Conservation (phyloP, 257 asterid species). For the Coffea canephora region DNA sequence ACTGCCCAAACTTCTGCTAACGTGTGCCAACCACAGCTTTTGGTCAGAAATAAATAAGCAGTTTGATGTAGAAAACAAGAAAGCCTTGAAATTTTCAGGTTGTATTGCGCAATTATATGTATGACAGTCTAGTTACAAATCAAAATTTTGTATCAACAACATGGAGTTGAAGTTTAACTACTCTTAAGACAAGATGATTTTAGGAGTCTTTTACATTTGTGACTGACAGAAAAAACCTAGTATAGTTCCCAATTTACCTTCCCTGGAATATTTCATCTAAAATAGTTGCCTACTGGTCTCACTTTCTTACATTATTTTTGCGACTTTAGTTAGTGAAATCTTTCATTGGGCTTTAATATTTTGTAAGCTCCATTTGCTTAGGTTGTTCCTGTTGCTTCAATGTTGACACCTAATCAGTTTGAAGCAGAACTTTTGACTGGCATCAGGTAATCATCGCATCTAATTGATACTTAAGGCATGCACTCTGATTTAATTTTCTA, state of each 20-base stretch:
- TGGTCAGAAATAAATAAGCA: background rate
- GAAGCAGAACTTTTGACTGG: conserved; percentile 91
- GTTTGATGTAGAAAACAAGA: background rate
- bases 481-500: background rate
- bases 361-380: conserved; percentile 27
- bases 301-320: background rate
- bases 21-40: background rate
- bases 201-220: background rate
- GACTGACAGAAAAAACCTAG: background rate
- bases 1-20: background rate
- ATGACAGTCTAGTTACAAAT: background rate
- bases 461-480: conserved; percentile 13
- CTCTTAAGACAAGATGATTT: background rate
- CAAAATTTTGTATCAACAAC: background rate
- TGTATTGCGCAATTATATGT: background rate
- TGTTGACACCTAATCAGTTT: conserved; percentile 98
- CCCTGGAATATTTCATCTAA: background rate
- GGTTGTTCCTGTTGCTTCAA: conserved; percentile 96
- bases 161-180: background rate
- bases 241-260: background rate
- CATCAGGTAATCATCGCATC: conserved; percentile 55
- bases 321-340: background rate
- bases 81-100: background rate
- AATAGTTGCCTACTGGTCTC: background rate
- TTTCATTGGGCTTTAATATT: conserved; percentile 23